Evolutionary conservation across 345 rosid genomes (phyloP).

Genomic region (Citrus maxima): DNA sequence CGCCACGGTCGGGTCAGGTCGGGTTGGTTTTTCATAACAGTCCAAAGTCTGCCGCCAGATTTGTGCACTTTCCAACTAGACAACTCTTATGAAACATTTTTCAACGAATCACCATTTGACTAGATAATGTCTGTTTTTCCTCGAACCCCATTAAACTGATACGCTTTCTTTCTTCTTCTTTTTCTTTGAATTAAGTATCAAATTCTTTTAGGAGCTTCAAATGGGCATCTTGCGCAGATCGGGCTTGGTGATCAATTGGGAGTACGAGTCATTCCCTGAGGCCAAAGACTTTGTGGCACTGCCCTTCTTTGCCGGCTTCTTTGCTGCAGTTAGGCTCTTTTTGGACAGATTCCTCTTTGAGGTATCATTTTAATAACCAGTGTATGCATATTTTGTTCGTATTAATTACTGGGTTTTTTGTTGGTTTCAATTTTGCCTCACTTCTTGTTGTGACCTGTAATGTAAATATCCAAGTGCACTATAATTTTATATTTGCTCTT

Average conservation of each 20-base stretch:
- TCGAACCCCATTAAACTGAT: background rate
- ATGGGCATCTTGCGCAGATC: conserved; percentile 15
- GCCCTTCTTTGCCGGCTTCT: conserved; percentile 37
- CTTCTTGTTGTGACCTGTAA: background rate
- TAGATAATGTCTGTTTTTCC: background rate
- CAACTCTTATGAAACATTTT: no score
- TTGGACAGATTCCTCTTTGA: conserved; percentile 42
- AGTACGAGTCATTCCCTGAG: conserved; percentile 38
- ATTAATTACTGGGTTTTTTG: background rate
- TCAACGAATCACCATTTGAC: background rate
- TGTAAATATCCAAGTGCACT: background rate
- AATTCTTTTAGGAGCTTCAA: background rate
- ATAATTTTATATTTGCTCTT: background rate
- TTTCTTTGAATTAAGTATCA: background rate
- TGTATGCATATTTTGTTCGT: background rate
- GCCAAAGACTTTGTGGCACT: conserved; percentile 27
- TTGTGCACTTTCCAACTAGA: background rate
- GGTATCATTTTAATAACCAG: conserved; percentile 21
- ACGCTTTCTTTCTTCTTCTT: background rate
- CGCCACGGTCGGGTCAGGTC: background rate
- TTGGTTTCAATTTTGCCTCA: background rate
- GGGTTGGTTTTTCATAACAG: background rate
- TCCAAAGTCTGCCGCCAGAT: background rate
- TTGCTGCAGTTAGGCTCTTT: conserved; percentile 35
- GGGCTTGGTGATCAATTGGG: conserved; percentile 28